Percentiles rank a stretch among this genome's conserved stretches.
phyloP scores from a whole-genome alignment of 73 alveolate species.

The Tetrahymena elliotti region DNA sequence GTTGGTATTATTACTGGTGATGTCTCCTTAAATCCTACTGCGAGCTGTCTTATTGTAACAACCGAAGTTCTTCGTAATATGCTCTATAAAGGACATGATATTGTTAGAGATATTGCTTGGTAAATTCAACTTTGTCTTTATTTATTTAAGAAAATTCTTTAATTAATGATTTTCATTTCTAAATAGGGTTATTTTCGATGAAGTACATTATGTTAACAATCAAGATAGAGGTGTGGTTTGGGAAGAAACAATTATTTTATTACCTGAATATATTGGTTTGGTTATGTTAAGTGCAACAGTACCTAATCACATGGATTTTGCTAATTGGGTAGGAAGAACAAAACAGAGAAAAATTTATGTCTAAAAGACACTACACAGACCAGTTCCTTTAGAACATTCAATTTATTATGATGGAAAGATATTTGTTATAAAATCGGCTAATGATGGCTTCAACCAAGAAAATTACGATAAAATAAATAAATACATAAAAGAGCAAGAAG shows the following conservation, averaged over 20 bases:
- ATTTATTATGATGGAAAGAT: constrained; percentile 66
- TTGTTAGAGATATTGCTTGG: constrained; percentile 70
- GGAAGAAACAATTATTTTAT: constrained; percentile 96
- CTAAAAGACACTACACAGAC: constrained; percentile 81
- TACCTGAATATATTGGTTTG: constrained; percentile 69
- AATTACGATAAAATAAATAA: constrained; percentile 25
- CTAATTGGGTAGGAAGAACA: constrained; percentile 97
- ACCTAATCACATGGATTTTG: constrained; percentile 94
- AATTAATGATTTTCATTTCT: not conserved
- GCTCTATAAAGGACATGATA: constrained; percentile 77
- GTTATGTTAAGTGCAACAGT: constrained; percentile 80
- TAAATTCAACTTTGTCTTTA: not conserved
- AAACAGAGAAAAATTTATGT: constrained; percentile 80
- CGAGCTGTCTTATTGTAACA: constrained; percentile 94
- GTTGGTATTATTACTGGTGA: constrained; percentile 94
- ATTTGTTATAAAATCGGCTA: constrained; percentile 61
- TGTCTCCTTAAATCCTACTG: constrained; percentile 69
- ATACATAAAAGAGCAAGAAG: constrained; percentile 23
- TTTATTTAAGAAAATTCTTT: not conserved
- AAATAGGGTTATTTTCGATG: constrained; percentile 36
- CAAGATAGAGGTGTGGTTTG: constrained; percentile 98
- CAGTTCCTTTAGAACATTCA: constrained; percentile 90
- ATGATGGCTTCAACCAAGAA: constrained; percentile 26
- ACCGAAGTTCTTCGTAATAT: constrained; percentile 91
- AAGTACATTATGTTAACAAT: constrained; percentile 94